These are phyloP conservation scores for Eucalyptus pauciflora DNA, from an alignment of 345 rosid species.

Conservation along the genomic window DNA sequence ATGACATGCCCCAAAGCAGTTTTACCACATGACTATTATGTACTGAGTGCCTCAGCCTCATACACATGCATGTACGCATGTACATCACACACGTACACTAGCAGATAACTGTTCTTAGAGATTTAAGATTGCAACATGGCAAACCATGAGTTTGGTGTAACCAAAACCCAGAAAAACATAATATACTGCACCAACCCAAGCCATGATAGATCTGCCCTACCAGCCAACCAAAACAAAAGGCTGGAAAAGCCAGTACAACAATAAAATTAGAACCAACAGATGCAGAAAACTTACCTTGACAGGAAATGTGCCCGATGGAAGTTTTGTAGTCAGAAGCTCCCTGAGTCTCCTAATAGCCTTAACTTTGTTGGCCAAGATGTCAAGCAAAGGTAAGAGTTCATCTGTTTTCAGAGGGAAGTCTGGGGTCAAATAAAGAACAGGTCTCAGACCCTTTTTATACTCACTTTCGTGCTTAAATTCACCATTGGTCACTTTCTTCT, in stretches of 20 bases:
- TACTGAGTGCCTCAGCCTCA: not conserved
- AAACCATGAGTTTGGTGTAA: not conserved
- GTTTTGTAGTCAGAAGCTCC: constrained; percentile 95
- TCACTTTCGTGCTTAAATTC: constrained; percentile 80
- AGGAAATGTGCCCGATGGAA: constrained; percentile 92
- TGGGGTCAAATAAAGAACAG: constrained; percentile 91
- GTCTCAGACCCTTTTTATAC: constrained; percentile 91
- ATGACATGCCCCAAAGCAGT: not conserved
- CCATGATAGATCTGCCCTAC: not conserved
- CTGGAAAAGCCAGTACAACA: not conserved
- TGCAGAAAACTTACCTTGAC: constrained; percentile 53
- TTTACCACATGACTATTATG: not conserved
- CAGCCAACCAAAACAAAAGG: not conserved
- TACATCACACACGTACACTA: not conserved
- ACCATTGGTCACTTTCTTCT: constrained; percentile 44
- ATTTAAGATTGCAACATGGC: not conserved
- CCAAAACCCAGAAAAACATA: not conserved
- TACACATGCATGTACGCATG: not conserved
- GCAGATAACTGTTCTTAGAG: not conserved
- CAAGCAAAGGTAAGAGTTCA: constrained; percentile 89
- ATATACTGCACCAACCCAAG: not conserved
- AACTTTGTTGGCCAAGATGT: constrained; percentile 95
- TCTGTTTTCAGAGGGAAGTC: constrained; percentile 89
- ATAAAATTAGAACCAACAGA: not conserved
- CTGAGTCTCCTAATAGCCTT: constrained; percentile 95